Conservation (phyloP, 257 asterid species). For the Rehmannia glutinosa region DNA sequence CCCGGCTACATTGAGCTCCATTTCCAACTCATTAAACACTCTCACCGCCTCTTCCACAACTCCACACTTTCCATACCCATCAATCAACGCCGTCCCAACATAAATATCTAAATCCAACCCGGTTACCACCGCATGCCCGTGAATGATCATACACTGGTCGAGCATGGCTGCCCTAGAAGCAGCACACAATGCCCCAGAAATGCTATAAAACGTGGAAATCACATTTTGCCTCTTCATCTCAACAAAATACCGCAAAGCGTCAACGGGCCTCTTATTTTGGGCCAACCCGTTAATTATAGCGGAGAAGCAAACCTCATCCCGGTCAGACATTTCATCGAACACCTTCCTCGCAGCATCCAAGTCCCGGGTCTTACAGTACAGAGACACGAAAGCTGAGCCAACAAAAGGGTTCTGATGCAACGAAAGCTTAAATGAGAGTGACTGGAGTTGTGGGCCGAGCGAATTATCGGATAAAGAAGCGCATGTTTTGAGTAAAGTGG, state of each 20-base stretch:
- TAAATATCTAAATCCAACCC: conserved; percentile 42
- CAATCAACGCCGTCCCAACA: conserved; percentile 61
- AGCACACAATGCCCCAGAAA: conserved; percentile 69
- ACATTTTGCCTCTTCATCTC: conserved; percentile 52
- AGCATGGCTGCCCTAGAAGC: conserved; percentile 63
- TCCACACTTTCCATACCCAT: conserved; percentile 86
- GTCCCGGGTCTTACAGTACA: conserved; percentile 41
- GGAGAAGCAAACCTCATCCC: conserved; percentile 63
- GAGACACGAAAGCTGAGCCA: conserved; percentile 53
- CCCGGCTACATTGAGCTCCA: conserved; percentile 28
- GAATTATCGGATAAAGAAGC: conserved; percentile 25
- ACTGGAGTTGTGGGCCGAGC: conserved; percentile 60
- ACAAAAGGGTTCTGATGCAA: conserved; percentile 40
- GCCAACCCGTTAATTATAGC: conserved; percentile 70
- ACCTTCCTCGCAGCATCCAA: conserved; percentile 40
- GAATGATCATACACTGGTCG: conserved; percentile 66
- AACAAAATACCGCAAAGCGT: conserved; percentile 45
- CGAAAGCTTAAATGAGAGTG: conserved; percentile 45
- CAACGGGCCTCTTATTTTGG: conserved; percentile 42
- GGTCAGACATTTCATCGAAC: conserved; percentile 63
- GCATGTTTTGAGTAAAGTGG: conserved; percentile 63
- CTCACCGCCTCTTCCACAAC: conserved; percentile 49
- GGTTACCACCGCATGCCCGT: conserved; percentile 55
- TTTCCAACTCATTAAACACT: conserved; percentile 48
- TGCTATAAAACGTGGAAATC: conserved; percentile 45